A percentile compares a stretch with the other conserved stretches of the same genome.
These are phyloP conservation scores for Geotrichum klebahnii DNA, from an alignment of 1,139 yeast genomes.

Conservation along the genomic window DNA sequence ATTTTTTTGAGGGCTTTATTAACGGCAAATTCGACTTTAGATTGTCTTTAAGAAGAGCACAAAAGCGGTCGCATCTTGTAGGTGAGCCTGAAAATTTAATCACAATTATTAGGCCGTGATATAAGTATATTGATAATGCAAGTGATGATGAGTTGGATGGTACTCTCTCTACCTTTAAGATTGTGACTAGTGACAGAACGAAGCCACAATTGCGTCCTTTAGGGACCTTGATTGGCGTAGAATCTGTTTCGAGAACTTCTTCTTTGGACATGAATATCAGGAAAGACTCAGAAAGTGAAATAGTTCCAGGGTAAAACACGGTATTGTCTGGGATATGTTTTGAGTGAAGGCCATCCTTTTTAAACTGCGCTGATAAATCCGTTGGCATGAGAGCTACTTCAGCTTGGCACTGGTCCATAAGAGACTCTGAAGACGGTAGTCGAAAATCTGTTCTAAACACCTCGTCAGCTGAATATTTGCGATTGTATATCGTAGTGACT, in stretches of 20 bases:
- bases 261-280: constrained; percentile 67
- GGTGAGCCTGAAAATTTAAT: constrained; percentile 75
- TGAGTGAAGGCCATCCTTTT: constrained; percentile 34
- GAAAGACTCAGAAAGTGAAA: constrained; percentile 69
- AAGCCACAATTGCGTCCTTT: constrained; percentile 56
- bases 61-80: constrained; percentile 76
- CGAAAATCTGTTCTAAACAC: constrained; percentile 59
- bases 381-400: constrained; percentile 54
- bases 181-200: constrained; percentile 67
- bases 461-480: constrained; percentile 55
- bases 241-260: constrained; percentile 42
- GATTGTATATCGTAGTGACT: constrained; percentile 37
- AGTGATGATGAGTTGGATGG: constrained; percentile 75
- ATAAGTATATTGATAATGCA: constrained; percentile 67
- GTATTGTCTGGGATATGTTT: constrained; percentile 27
- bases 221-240: constrained; percentile 2
- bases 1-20: constrained; percentile 53
- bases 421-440: constrained; percentile 66
- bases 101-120: constrained; percentile 59
- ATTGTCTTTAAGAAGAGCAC: constrained; percentile 58
- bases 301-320: constrained; percentile 51
- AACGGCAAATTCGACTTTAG: constrained; percentile 61
- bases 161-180: constrained; percentile 80
- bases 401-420: constrained; percentile 64
- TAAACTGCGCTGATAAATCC: constrained; percentile 19